Evolutionary conservation across 306 rosid genomes (phyloP).

Genomic region (Rosa rugosa): DNA sequence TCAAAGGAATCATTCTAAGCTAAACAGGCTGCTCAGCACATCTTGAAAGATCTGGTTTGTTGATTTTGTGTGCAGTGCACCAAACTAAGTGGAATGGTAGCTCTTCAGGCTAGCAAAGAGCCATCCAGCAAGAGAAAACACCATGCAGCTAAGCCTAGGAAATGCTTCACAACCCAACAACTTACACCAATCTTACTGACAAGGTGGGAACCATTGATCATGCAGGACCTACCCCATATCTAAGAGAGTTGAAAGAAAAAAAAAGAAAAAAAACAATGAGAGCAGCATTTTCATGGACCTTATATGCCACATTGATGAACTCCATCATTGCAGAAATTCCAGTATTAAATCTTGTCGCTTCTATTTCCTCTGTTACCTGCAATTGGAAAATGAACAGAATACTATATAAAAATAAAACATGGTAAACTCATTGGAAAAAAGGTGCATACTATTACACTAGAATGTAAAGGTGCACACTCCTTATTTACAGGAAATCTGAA

Average conservation of each 20-base stretch:
- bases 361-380: slow-evolving; percentile 95
- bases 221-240: neutral
- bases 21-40: neutral
- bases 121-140: neutral
- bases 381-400: slow-evolving; percentile 16
- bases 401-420: neutral
- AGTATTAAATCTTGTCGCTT: slow-evolving; percentile 89
- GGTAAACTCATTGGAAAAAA: slow-evolving; percentile 35
- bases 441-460: slow-evolving; percentile 4
- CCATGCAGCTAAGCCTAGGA: neutral
- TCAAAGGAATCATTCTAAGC: neutral
- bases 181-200: neutral
- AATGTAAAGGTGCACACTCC: neutral
- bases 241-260: neutral
- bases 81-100: neutral
- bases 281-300: slow-evolving; percentile 43
- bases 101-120: neutral
- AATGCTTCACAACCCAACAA: neutral
- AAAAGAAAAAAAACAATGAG: neutral
- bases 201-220: neutral
- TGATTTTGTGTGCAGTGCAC: neutral
- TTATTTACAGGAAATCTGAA: slow-evolving; percentile 15
- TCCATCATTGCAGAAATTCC: slow-evolving; percentile 99
- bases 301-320: slow-evolving; percentile 82
- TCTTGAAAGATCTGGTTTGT: neutral